Base-by-base conservation (phyloP, 176 grass and related monocot species). In the Dactylis glomerata region DNA sequence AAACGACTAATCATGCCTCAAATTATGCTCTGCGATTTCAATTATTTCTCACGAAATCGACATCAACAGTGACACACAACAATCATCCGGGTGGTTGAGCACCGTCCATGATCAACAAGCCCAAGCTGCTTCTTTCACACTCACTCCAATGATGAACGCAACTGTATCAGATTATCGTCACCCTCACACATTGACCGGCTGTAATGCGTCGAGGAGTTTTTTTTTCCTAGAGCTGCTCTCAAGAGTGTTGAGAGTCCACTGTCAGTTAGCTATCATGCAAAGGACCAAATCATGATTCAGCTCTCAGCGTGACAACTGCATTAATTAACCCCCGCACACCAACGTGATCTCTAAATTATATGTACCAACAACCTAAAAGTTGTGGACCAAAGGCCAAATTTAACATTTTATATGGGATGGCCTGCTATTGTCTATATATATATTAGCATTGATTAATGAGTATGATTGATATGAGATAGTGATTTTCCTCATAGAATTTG, bases 121-220 rank as follows among this genome's bases (percentile, higher is more conserved):
- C 42, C 17, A 58, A 20, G 52, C 76, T 71, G 7, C 24, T 73
- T 71, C 50, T 71, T 71, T 83, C 73, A 16, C 16, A 19, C 15
- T 46, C 80, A 46, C 28, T 47, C 27, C 27, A 16, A 33, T 47
- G 17, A 79, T 79, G 40, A 22, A 38, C 77, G 13, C 27, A 84
- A n/a, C 78, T 13, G 63, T 64, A 82, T 81, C 67, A 72, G 72
- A 90, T 90, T 86, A 78, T 33, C 78, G 72, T 82, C 78, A 42
- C 49, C 36, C 32, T 86, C 52, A 22, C 52, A 58, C 66, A 51
- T 73, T 45, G 72, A 42, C 78, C 22, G 78, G 62, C 4, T 70
- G 78, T 44, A 27, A 77, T 82, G 83, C 23, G 14, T 16, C 5
- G 24, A 27, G 28, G 3, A 61, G 24, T 61, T 13, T 61, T 11